A percentile compares a stretch with the other conserved stretches of the same genome.
phyloP scores from a whole-genome alignment of 495 filamentous ascomycete species.

The Symbiotaphrina buchneri region DNA sequence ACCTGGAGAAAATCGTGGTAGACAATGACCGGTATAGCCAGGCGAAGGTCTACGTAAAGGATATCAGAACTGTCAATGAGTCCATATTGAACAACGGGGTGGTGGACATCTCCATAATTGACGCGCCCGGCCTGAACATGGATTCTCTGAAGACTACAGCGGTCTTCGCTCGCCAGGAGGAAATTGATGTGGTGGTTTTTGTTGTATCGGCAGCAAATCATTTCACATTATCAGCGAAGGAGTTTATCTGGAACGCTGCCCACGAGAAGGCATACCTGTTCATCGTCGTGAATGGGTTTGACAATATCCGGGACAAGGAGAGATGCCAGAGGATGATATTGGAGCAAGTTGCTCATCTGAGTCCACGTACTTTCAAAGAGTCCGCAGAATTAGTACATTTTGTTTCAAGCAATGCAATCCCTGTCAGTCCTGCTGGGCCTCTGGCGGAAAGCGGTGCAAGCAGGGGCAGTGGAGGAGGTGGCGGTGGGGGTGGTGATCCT shows the following conservation, averaged over 20 bases:
- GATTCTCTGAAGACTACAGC: slow-evolving; percentile 95
- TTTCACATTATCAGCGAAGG: slow-evolving; percentile 86
- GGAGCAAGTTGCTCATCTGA: slow-evolving; percentile 65
- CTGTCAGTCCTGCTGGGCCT: slow-evolving; percentile 32
- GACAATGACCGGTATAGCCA: slow-evolving; percentile 75
- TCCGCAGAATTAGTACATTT: slow-evolving; percentile 87
- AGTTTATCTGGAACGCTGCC: slow-evolving; percentile 90
- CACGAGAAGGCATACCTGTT: slow-evolving; percentile 97
- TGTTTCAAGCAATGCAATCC: slow-evolving; percentile 88
- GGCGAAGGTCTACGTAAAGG: slow-evolving; percentile 92
- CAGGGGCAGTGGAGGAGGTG: slow-evolving; percentile 24
- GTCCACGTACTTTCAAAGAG: slow-evolving; percentile 82
- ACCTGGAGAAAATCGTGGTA: slow-evolving; percentile 73
- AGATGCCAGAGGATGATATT: slow-evolving; percentile 75
- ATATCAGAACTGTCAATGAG: slow-evolving; percentile 76
- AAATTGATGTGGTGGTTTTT: slow-evolving; percentile 97
- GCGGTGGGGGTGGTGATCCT: slow-evolving; percentile 28
- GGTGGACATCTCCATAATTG: slow-evolving; percentile 92
- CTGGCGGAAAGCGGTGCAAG: slow-evolving; percentile 24
- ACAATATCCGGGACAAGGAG: slow-evolving; percentile 79
- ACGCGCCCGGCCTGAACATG: slow-evolving; percentile 85
- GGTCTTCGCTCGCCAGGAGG: slow-evolving; percentile 88
- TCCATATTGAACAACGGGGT: slow-evolving; percentile 93
- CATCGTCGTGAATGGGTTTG: slow-evolving; percentile 94
- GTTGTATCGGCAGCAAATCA: slow-evolving; percentile 95